phyloP scores from a whole-genome alignment of 805 yeast species.

The Zygoascus biomembranicola region DNA sequence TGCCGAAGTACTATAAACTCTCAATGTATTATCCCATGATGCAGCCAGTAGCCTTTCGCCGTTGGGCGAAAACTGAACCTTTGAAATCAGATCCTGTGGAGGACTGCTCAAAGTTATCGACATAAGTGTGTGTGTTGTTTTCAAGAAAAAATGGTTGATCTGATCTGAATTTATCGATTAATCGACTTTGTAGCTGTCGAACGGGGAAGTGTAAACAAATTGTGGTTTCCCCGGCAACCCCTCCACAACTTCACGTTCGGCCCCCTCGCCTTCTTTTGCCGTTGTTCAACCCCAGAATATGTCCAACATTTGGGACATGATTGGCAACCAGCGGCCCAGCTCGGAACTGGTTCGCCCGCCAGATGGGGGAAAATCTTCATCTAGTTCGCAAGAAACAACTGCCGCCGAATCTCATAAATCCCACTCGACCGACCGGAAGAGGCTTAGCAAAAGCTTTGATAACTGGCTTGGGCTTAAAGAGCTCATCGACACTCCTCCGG shows the following conservation, averaged over 20 bases:
- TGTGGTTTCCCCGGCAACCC: not conserved
- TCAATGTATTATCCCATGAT: slow-evolving; percentile 50
- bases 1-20: slow-evolving; percentile 33
- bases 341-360: not conserved
- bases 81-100: slow-evolving; percentile 37
- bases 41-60: slow-evolving; percentile 35
- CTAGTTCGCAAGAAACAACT: not conserved
- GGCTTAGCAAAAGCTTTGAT: not conserved
- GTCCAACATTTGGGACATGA: slow-evolving; percentile 6
- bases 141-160: not conserved
- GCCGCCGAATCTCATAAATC: not conserved
- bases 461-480: not conserved
- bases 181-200: not conserved
- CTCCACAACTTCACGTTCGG: not conserved
- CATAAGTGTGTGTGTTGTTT: not conserved
- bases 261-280: not conserved
- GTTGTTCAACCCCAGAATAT: not conserved
- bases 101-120: slow-evolving; percentile 13
- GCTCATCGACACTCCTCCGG: not conserved
- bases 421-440: not conserved
- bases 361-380: not conserved
- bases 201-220: not conserved
- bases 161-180: not conserved
- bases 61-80: slow-evolving; percentile 33
- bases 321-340: not conserved